A percentile compares a stretch with the other conserved stretches of the same genome.
These are phyloP conservation scores for Effrenium voratum DNA, from an alignment of 73 alveolate genomes.

Conservation along the genomic window DNA sequence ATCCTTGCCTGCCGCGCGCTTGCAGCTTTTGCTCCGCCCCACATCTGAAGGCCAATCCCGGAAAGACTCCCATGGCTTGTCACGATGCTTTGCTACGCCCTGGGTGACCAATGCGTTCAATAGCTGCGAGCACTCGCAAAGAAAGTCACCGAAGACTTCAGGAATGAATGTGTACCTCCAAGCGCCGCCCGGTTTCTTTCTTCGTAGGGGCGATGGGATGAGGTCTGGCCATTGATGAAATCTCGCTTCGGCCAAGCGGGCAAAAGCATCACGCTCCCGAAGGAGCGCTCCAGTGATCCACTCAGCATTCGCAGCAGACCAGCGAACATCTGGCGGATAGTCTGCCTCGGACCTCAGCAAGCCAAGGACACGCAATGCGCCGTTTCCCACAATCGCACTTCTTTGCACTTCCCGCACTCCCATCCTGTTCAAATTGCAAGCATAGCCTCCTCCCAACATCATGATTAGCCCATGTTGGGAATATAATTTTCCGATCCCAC, in stretches of 20 bases:
- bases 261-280: constrained; percentile 1
- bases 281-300: constrained; percentile 16
- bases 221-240: background rate
- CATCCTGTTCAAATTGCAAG: too few relatives aligned
- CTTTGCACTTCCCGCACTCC: too few relatives aligned
- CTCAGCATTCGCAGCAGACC: constrained; percentile 4
- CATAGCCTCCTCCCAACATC: too few relatives aligned
- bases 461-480: too few relatives aligned
- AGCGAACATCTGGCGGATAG: constrained; percentile 19
- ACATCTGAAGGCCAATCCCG: background rate
- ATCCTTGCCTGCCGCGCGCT: too few relatives aligned
- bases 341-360: background rate
- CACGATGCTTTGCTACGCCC: background rate
- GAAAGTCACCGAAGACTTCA: constrained; percentile 12
- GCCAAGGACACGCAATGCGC: too few relatives aligned
- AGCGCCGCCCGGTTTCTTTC: background rate
- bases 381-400: too few relatives aligned
- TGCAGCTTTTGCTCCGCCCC: background rate
- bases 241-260: constrained; percentile 1
- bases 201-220: background rate
- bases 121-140: constrained; percentile 9
- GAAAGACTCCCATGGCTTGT: background rate
- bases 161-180: background rate
- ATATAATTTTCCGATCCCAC: too few relatives aligned
- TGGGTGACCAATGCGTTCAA: background rate